A percentile compares a stretch with the other conserved stretches of the same genome.
phyloP scores from a whole-genome alignment of 306 rosid genomes.

The Delonix regia region DNA sequence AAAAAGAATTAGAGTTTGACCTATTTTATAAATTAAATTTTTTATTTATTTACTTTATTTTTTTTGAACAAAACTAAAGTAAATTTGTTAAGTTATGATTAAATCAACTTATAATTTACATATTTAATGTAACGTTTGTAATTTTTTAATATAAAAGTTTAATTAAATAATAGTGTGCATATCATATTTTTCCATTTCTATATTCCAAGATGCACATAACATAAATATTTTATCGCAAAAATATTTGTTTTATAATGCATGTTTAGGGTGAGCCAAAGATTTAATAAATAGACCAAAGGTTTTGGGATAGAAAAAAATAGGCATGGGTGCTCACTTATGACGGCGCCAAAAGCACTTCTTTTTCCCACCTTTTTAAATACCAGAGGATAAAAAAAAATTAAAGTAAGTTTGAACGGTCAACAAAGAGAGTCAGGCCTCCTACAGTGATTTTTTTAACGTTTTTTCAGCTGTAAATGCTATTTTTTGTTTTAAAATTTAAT shows the following conservation, averaged over 20 bases:
- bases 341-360: conserved; percentile 21
- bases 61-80: too few relatives aligned
- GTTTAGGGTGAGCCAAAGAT: too few relatives aligned
- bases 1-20: too few relatives aligned
- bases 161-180: neutral
- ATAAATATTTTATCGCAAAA: neutral
- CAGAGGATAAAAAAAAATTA: neutral
- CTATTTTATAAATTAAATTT: too few relatives aligned
- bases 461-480: neutral
- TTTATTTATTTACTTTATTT: too few relatives aligned
- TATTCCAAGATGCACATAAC: neutral
- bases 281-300: too few relatives aligned
- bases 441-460: neutral
- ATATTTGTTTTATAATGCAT: neutral
- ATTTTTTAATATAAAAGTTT: too few relatives aligned
- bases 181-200: neutral
- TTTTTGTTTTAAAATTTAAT: neutral
- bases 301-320: neutral
- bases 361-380: conserved; percentile 18
- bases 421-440: conserved; percentile 29
- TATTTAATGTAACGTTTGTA: neutral
- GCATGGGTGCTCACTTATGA: neutral
- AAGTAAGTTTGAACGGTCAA: conserved; percentile 56
- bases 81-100: too few relatives aligned
- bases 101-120: neutral